phyloP scores from a whole-genome alignment of 176 grass and related monocot genomes.

The Pharus latifolius region DNA sequence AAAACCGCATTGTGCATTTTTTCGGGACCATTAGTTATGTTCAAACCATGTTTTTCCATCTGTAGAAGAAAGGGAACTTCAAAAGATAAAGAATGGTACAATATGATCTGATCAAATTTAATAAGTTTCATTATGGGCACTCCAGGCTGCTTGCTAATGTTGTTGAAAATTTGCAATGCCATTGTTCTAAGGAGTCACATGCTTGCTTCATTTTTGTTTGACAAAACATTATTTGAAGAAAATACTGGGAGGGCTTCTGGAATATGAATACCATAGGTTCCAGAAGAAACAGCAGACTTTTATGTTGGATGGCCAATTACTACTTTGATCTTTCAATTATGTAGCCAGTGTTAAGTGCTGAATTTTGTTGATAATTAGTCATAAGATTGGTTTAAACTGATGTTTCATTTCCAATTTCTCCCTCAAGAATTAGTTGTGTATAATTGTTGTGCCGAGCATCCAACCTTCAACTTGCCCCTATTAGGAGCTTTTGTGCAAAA shows the following conservation, averaged over 20 bases:
- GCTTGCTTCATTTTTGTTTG: neutral
- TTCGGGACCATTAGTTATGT: neutral
- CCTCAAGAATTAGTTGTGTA: neutral
- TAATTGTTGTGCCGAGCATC: constrained; percentile 5
- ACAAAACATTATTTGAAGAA: neutral
- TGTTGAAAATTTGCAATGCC: neutral
- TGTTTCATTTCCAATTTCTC: neutral
- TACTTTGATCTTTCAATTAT: constrained; percentile 8
- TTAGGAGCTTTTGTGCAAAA: constrained; percentile 4
- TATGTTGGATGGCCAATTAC: neutral
- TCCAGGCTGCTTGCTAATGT: neutral
- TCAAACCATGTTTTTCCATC: neutral
- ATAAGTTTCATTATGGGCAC: neutral
- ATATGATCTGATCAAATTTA: neutral
- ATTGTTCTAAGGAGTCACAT: neutral
- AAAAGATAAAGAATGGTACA: neutral
- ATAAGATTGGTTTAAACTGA: neutral
- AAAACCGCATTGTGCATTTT: neutral
- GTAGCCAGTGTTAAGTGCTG: neutral
- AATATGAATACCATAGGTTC: neutral
- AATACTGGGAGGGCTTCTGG: neutral
- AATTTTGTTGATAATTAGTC: neutral
- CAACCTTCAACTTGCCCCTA: neutral
- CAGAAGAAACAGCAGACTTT: too few species aligned
- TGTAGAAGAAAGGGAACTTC: neutral